These are phyloP conservation scores for Byssoonygena ceratinophila DNA, from an alignment of 2,329 filamentous ascomycete genomes.

Conservation along the genomic window DNA sequence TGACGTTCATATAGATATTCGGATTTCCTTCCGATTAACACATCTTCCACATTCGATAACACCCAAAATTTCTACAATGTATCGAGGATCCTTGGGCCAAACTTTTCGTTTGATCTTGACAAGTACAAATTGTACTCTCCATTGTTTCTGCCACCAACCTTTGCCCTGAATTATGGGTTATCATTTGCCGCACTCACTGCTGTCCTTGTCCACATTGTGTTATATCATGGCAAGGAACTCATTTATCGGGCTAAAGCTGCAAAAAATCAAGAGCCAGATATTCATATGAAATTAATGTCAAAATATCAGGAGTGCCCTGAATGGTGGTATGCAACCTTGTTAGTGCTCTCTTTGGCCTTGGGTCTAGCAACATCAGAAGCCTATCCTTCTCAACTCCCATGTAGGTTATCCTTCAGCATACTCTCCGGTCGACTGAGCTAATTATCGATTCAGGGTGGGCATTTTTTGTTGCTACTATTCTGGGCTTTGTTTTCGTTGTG, in stretches of 20 bases:
- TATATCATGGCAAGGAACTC: slow-evolving; percentile 58
- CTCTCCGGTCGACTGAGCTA: not conserved
- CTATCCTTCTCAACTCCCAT: slow-evolving; percentile 57
- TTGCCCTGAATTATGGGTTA: slow-evolving; percentile 58
- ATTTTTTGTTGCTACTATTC: slow-evolving; percentile 20
- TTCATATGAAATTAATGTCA: slow-evolving; percentile 47
- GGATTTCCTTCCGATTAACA: slow-evolving; percentile 57
- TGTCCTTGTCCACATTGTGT: slow-evolving; percentile 55
- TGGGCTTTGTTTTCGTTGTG: slow-evolving; percentile 19
- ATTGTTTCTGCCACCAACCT: slow-evolving; percentile 60
- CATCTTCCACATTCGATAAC: slow-evolving; percentile 62
- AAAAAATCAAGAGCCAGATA: slow-evolving; percentile 40
- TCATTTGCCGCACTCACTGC: slow-evolving; percentile 62
- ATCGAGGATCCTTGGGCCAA: slow-evolving; percentile 48
- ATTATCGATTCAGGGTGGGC: slow-evolving; percentile 14
- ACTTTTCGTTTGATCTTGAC: slow-evolving; percentile 52
- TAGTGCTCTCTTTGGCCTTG: slow-evolving; percentile 42
- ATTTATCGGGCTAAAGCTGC: slow-evolving; percentile 49
- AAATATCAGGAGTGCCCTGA: slow-evolving; percentile 47
- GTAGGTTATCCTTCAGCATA: slow-evolving; percentile 23
- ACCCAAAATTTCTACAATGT: slow-evolving; percentile 56
- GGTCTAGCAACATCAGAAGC: slow-evolving; percentile 38
- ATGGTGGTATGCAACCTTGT: slow-evolving; percentile 47
- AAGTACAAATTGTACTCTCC: slow-evolving; percentile 46
- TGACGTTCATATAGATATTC: slow-evolving; percentile 16